These are phyloP conservation scores for Tolypocladium inflatum DNA, from an alignment of 2,329 filamentous ascomycete species.

Conservation along the genomic window DNA sequence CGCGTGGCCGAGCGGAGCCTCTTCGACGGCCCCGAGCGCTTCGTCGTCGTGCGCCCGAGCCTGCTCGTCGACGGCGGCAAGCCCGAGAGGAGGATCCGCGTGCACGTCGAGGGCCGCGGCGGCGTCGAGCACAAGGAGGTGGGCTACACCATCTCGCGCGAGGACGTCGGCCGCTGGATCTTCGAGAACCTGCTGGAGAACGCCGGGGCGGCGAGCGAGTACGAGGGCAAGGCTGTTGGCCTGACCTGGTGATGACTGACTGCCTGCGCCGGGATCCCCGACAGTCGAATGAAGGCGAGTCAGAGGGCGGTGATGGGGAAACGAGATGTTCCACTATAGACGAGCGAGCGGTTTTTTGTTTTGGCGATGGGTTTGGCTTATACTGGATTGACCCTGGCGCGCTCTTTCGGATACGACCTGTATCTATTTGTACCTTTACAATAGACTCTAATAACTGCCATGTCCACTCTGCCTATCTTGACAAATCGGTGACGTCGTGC, in stretches of 20 bases:
- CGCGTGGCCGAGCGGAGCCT: conserved; percentile 31
- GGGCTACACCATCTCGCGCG: conserved; percentile 30
- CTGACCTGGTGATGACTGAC: conserved; percentile 21
- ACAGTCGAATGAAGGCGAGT: neutral
- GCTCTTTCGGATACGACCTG: neutral
- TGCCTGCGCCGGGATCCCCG: neutral
- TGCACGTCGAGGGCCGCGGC: conserved; percentile 21
- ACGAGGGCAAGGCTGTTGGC: conserved; percentile 18
- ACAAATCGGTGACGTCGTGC: no score
- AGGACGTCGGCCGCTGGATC: conserved; percentile 32
- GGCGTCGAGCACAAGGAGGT: conserved; percentile 24
- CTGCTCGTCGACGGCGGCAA: conserved; percentile 18
- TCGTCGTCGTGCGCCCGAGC: conserved; percentile 27
- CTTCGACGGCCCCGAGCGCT: conserved; percentile 18
- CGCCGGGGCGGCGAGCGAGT: conserved; percentile 5
- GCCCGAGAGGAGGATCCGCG: conserved; percentile 13
- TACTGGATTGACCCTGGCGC: neutral
- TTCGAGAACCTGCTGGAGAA: conserved; percentile 23
- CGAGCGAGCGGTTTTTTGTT: conserved; percentile 18
- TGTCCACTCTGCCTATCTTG: neutral
- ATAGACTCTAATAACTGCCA: neutral
- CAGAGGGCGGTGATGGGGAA: neutral
- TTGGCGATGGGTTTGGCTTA: neutral
- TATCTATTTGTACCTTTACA: no score
- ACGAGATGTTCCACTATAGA: neutral